Evolutionary conservation across 1,284 basidiomycete species (phyloP).

Genomic region (Trichosporon sp.): DNA sequence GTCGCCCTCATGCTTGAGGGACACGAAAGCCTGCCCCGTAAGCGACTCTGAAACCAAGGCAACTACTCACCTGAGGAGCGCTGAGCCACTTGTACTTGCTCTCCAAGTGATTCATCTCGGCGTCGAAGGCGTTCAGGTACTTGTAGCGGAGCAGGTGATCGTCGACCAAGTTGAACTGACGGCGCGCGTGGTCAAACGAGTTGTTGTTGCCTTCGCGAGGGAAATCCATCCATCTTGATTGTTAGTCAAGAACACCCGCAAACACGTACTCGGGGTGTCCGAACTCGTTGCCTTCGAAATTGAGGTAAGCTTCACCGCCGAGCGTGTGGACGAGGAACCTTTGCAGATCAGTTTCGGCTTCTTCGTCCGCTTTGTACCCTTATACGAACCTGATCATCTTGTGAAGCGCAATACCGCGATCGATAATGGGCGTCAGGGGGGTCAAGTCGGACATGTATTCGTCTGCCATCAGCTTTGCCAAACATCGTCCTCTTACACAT

Average conservation of each 20-base stretch:
- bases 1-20: constrained; percentile 85
- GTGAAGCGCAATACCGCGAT: constrained; percentile 85
- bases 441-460: constrained; percentile 92
- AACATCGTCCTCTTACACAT: constrained; percentile 65
- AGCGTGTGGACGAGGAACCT: constrained; percentile 85
- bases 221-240: constrained; percentile 87
- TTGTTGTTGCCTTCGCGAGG: constrained; percentile 90
- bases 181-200: constrained; percentile 90
- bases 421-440: constrained; percentile 76
- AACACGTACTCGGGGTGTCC: constrained; percentile 79
- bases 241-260: neutral
- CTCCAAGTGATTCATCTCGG: constrained; percentile 85
- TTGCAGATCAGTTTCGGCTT: constrained; percentile 6
- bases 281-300: constrained; percentile 98
- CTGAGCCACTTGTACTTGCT: constrained; percentile 76
- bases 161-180: constrained; percentile 93
- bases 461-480: constrained; percentile 52
- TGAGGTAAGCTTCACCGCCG: constrained; percentile 94
- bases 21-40: constrained; percentile 68
- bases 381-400: constrained; percentile 88
- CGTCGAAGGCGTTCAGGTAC: constrained; percentile 89
- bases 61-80: constrained; percentile 61
- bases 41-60: neutral
- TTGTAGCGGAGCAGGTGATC: constrained; percentile 78
- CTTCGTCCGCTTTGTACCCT: too few relatives aligned